phyloP scores from a whole-genome alignment of 768 basidiomycete species.

The Termitomyces titanicus region DNA sequence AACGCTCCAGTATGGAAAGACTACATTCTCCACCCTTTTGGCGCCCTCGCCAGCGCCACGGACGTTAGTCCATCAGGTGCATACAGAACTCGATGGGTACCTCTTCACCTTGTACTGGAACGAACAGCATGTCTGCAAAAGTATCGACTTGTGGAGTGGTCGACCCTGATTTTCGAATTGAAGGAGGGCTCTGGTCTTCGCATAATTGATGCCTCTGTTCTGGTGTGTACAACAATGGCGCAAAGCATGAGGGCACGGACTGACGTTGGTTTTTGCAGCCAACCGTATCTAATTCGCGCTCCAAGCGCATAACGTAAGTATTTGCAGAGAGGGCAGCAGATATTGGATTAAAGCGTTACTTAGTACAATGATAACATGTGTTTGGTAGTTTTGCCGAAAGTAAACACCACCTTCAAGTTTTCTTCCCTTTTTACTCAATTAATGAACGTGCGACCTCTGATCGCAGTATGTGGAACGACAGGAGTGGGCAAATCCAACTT shows the following conservation, averaged over 20 bases:
- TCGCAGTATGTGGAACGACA: conserved; percentile 90
- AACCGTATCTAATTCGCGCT: conserved; percentile 11
- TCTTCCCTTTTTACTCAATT: neutral
- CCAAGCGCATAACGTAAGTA: conserved; percentile 15
- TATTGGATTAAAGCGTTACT: conserved; percentile 10
- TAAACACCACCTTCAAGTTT: neutral
- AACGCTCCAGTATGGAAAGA: conserved; percentile 11
- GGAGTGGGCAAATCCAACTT: conserved; percentile 95
- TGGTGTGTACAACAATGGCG: conserved; percentile 4
- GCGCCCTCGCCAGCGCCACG: conserved; percentile 8
- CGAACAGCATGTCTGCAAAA: conserved; percentile 11
- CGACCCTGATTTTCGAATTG: conserved; percentile 14
- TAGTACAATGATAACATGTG: neutral
- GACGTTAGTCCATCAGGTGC: conserved; percentile 4
- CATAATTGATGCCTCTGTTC: conserved; percentile 17
- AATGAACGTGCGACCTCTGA: conserved; percentile 56
- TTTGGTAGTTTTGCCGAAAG: neutral
- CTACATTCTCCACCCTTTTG: conserved; percentile 9
- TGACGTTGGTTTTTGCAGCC: conserved; percentile 5
- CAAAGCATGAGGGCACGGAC: neutral
- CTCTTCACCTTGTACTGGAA: conserved; percentile 10
- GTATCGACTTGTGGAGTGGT: conserved; percentile 14
- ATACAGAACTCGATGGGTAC: conserved; percentile 6
- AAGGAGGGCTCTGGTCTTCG: conserved; percentile 13
- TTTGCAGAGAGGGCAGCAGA: conserved; percentile 17